These are phyloP conservation scores for Coriaria nepalensis DNA, from an alignment of 306 rosid genomes.

Conservation along the genomic window DNA sequence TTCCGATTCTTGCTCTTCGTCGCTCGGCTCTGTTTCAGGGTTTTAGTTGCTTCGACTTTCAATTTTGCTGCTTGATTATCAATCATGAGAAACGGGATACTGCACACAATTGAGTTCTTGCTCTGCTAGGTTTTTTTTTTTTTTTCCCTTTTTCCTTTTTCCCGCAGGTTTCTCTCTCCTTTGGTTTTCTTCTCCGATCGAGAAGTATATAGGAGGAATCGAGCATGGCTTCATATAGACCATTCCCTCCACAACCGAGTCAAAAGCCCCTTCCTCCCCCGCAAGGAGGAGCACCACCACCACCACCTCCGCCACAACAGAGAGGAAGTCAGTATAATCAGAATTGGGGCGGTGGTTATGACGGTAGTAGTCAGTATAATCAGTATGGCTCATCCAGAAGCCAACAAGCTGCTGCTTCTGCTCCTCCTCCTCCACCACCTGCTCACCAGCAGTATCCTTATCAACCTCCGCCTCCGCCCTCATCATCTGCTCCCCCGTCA, in stretches of 20 bases:
- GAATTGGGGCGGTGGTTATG: constrained; percentile 36
- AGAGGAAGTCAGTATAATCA: constrained; percentile 49
- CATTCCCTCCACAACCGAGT: constrained; percentile 76
- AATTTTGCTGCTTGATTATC: no score
- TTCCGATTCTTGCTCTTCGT: no score
- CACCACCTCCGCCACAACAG: constrained; percentile 24
- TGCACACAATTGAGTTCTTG: no score
- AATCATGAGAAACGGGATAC: no score
- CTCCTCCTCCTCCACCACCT: constrained; percentile 46
- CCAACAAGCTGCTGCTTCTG: constrained; percentile 55
- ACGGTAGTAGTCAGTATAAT: constrained; percentile 27
- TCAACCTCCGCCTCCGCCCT: constrained; percentile 65
- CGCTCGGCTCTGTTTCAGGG: no score
- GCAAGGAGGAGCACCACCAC: constrained; percentile 9
- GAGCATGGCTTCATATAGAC: constrained; percentile 84
- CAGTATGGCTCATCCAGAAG: constrained; percentile 37
- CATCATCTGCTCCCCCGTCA: constrained; percentile 25
- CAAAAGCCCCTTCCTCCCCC: constrained; percentile 50
- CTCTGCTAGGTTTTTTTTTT: no score
- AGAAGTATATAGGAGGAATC: constrained; percentile 5
- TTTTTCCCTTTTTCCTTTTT: no score
- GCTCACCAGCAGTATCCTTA: constrained; percentile 61
- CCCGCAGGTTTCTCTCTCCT: background rate
- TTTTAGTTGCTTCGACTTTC: no score
- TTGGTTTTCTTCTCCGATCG: background rate